A percentile compares a stretch with the other conserved stretches of the same genome.
Evolutionary conservation across 768 basidiomycete genomes (phyloP).

Genomic region (Russula sp.): DNA sequence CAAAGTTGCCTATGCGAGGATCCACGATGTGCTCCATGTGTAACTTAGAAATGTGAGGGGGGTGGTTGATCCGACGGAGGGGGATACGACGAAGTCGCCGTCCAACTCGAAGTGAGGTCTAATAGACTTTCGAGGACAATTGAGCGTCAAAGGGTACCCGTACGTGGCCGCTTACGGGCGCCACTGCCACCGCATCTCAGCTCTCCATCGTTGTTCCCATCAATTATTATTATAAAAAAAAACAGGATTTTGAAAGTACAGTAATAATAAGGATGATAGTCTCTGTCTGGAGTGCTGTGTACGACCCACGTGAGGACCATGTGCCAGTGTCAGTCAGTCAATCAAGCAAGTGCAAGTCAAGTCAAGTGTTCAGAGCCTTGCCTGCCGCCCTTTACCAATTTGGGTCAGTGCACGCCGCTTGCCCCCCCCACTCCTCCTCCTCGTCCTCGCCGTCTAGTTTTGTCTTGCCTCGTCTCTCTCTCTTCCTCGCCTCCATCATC

Average conservation of each 20-base stretch:
- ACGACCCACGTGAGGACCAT: conserved; percentile 11
- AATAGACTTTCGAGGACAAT: background rate
- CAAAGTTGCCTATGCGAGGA: conserved; percentile 26
- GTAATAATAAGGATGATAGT: too few relatives aligned
- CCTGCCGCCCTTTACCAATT: conserved; percentile 14
- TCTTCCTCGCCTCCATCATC: background rate
- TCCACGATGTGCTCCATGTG: conserved; percentile 30
- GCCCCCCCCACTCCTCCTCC: conserved; percentile 11
- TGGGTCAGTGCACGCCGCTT: conserved; percentile 15
- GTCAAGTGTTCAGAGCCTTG: background rate
- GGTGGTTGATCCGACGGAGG: too few relatives aligned
- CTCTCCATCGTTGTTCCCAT: background rate
- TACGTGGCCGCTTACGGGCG: background rate
- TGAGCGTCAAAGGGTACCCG: background rate
- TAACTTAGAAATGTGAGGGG: too few relatives aligned
- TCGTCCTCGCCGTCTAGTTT: background rate
- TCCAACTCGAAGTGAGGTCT: too few relatives aligned
- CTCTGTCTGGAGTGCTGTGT: background rate
- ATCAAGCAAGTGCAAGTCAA: too few relatives aligned
- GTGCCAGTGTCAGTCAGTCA: background rate
- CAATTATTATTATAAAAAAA: background rate
- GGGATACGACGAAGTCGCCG: background rate
- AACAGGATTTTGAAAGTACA: too few relatives aligned
- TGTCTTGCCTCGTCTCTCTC: conserved; percentile 13
- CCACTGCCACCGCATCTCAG: background rate